Evolutionary conservation across 2,329 filamentous ascomycete genomes (phyloP).

Genomic region (Chaetomium sp.): DNA sequence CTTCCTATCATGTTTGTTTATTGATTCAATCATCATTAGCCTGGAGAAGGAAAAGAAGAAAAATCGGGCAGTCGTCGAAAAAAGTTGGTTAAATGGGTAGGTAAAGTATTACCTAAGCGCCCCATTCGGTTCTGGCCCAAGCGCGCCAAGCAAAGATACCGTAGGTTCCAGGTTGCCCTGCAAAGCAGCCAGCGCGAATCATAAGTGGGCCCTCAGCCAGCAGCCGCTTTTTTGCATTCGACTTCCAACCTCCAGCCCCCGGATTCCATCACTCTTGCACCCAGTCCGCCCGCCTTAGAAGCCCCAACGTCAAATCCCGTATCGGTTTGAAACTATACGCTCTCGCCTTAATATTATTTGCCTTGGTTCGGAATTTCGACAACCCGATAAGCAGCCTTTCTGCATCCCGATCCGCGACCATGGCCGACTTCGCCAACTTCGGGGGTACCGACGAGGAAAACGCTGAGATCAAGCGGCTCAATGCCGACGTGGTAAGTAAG

Average conservation of each 20-base stretch:
- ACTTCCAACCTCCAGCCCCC: conserved; percentile 20
- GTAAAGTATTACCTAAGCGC: conserved; percentile 28
- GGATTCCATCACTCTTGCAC: conserved; percentile 10
- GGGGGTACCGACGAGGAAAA: conserved; percentile 79
- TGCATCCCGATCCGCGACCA: conserved; percentile 41
- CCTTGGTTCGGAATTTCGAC: background rate
- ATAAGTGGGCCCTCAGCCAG: conserved; percentile 18
- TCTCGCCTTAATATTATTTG: background rate
- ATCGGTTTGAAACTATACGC: conserved; percentile 4
- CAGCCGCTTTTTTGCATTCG: conserved; percentile 26
- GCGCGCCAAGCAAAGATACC: background rate
- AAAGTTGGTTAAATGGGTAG: conserved; percentile 29
- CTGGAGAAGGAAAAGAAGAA: conserved; percentile 40
- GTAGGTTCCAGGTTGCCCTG: too few relatives aligned
- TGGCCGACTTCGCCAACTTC: conserved; percentile 72
- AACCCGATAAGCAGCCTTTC: background rate
- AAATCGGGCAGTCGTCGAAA: conserved; percentile 23
- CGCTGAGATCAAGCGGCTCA: conserved; percentile 76
- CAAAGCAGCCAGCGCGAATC: conserved; percentile 20
- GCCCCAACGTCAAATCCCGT: background rate
- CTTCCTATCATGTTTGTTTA: conserved; percentile 65
- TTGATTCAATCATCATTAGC: conserved; percentile 64
- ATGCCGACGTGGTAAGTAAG: conserved; percentile 78
- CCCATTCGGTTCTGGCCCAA: background rate
- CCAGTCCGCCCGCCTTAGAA: background rate